Base-by-base conservation (phyloP, 257 asterid species). In the Solanum arcanum region DNA sequence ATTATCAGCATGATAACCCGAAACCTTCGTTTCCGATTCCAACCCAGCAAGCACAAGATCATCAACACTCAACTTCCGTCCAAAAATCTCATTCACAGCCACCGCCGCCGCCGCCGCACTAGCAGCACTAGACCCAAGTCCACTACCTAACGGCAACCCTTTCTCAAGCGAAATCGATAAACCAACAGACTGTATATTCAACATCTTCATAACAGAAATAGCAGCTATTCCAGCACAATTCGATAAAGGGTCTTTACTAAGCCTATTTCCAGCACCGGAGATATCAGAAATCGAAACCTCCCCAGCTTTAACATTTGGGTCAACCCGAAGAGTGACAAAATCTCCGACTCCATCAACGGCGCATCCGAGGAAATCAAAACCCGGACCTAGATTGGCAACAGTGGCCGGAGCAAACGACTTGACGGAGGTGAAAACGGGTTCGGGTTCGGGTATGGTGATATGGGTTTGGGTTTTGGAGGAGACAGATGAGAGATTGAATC, bases 31-130 rank as follows among this genome's bases (percentile, higher is more conserved):
- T 86, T 96, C 99, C 25, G 98, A 96, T 81, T 95, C 96, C 7
- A 96, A 92, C 1, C 98, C 99, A 0, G 98, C 99, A 41, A 88
- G 8, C 11, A 96, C 98, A 33, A 96, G 94, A 3, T 96, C 94
- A 0, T 92, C 82, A 1, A 86, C 87, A 0, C 94, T 85, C 20
- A 96, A 83, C 3, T n/a, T 89, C 4, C 89, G 46, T 1, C 99
- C 98, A 46, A 96, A 96, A 2, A 96, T 21, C 81, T 94, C 99
- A 31, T 96, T 96, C 1, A 96, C 98, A 1, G 98, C 95, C 18
- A 95, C 96, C 10, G 98, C 99, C 2, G 98, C 97, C 0, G 99
- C 99, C 13, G 98, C 98, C 10, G 99, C 99, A 90, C 98, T 96
- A 70, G 98, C 99, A 8, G 99, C 98, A 84, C 97, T 93, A 60